Evolutionary conservation across 768 basidiomycete species (phyloP).

Genomic region (Coprinopsis sp.): DNA sequence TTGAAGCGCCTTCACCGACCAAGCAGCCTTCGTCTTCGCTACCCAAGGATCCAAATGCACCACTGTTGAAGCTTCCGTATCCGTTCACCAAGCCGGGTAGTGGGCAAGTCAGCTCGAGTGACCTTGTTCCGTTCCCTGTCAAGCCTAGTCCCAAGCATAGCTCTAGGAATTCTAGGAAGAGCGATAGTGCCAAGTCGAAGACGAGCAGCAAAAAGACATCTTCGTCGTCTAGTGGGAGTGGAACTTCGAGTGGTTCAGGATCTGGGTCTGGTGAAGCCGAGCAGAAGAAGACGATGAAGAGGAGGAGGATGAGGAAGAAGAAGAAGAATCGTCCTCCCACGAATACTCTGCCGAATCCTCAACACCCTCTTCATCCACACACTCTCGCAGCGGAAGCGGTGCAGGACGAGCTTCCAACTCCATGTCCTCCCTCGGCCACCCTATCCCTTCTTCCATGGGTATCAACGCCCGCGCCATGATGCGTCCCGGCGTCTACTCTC

Average conservation of each 20-base stretch:
- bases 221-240: conserved; percentile 13
- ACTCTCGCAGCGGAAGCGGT: conserved; percentile 27
- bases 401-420: conserved; percentile 69
- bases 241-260: conserved; percentile 16
- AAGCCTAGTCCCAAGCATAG: no score
- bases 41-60: conserved; percentile 26
- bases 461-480: neutral
- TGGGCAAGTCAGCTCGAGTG: conserved; percentile 53
- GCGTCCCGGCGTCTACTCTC: neutral
- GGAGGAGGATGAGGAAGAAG: conserved; percentile 31
- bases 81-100: conserved; percentile 63
- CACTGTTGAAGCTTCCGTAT: conserved; percentile 58
- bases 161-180: conserved; percentile 29
- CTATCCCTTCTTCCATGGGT: conserved; percentile 43
- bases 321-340: conserved; percentile 16
- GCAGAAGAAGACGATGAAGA: conserved; percentile 24
- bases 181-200: conserved; percentile 14
- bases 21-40: conserved; percentile 26
- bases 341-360: conserved; percentile 7
- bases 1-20: conserved; percentile 52
- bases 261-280: conserved; percentile 12
- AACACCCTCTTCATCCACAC: neutral
- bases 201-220: conserved; percentile 14
- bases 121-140: conserved; percentile 72
- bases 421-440: conserved; percentile 81